These are phyloP conservation scores for Cytospora piceae DNA, from an alignment of 2,329 filamentous ascomycete genomes.

Conservation along the genomic window DNA sequence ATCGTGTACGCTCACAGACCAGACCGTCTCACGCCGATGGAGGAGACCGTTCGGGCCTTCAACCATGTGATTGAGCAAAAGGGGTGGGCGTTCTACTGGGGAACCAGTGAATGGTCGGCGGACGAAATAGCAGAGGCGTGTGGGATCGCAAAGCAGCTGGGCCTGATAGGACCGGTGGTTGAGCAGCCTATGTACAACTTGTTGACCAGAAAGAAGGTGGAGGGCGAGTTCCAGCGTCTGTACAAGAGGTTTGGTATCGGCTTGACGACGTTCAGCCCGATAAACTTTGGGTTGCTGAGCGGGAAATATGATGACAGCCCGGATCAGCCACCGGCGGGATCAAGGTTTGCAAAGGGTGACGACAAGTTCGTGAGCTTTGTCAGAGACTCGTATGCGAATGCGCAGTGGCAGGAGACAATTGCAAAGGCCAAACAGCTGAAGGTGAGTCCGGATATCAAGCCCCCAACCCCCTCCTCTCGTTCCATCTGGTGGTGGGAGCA, in stretches of 20 bases:
- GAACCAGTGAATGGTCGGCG: conserved; percentile 72
- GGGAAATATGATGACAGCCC: conserved; percentile 69
- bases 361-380: conserved; percentile 61
- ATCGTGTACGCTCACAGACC: conserved; percentile 72
- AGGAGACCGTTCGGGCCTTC: conserved; percentile 72
- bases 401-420: conserved; percentile 56
- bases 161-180: conserved; percentile 64
- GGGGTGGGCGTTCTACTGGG: conserved; percentile 74
- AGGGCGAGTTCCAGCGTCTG: conserved; percentile 64
- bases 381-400: conserved; percentile 55
- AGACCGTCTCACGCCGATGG: conserved; percentile 69
- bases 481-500: not conserved
- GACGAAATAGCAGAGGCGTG: conserved; percentile 68
- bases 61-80: conserved; percentile 68
- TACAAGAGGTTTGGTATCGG: conserved; percentile 63
- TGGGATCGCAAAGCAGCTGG: conserved; percentile 60
- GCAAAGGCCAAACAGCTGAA: conserved; percentile 60
- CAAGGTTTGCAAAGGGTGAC: conserved; percentile 61
- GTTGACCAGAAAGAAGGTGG: conserved; percentile 63
- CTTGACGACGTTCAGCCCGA: conserved; percentile 62
- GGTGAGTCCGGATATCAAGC: conserved; percentile 21
- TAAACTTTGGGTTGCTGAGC: conserved; percentile 60
- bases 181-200: conserved; percentile 74
- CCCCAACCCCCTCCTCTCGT: not conserved
- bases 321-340: conserved; percentile 62